These are phyloP conservation scores for Amphicarpaea edgeworthii DNA, from an alignment of 306 rosid species.

Conservation along the genomic window DNA sequence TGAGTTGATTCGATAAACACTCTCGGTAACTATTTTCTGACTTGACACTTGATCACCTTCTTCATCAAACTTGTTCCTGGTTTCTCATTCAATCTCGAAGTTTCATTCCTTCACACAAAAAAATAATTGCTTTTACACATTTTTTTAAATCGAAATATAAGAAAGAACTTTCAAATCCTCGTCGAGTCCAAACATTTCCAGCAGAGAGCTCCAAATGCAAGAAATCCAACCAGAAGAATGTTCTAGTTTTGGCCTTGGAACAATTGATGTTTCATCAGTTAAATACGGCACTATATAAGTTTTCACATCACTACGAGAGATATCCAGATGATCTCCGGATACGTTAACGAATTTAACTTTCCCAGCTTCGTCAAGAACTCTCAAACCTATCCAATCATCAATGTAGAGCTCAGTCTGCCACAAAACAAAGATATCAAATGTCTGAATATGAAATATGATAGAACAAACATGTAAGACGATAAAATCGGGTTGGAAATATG, in stretches of 20 bases:
- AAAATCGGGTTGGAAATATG: neutral
- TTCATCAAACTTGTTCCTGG: neutral
- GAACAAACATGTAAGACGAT: neutral
- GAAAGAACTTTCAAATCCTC: neutral
- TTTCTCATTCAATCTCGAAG: neutral
- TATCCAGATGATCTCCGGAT: slow-evolving; percentile 52
- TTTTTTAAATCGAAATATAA: neutral
- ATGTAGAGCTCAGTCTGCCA: slow-evolving; percentile 58
- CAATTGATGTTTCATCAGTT: slow-evolving; percentile 47
- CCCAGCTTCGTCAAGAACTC: slow-evolving; percentile 58
- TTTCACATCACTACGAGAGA: slow-evolving; percentile 46
- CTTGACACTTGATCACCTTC: neutral
- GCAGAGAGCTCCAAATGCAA: neutral
- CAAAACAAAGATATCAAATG: slow-evolving; percentile 33
- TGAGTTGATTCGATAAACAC: neutral
- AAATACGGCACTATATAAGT: slow-evolving; percentile 51
- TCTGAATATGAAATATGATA: slow-evolving; percentile 2
- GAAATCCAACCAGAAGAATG: slow-evolving; percentile 5
- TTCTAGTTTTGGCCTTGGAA: slow-evolving; percentile 18
- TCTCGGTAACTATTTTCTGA: neutral
- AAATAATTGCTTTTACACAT: neutral
- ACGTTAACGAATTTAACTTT: slow-evolving; percentile 57
- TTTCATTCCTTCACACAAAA: neutral
- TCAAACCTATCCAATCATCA: slow-evolving; percentile 62
- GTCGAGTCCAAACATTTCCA: neutral